Percentiles rank a stretch among this genome's conserved stretches.
These are phyloP conservation scores for Incumbomyces delicatus DNA, from an alignment of 2,329 filamentous ascomycete species.

Conservation along the genomic window DNA sequence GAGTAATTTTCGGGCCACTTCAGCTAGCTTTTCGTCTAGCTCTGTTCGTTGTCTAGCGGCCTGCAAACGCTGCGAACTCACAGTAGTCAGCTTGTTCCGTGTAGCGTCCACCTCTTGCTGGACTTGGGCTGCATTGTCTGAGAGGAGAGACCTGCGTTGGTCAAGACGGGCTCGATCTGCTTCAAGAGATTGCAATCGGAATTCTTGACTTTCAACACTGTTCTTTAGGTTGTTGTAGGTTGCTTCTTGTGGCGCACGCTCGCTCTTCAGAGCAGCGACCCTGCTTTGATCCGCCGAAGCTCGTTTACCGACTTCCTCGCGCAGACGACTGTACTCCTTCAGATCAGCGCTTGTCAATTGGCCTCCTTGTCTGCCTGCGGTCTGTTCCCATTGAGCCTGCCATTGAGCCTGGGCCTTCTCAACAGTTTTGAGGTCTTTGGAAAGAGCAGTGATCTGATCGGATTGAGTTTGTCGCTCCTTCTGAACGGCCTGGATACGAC, in stretches of 20 bases:
- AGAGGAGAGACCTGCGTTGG: slow-evolving; percentile 56
- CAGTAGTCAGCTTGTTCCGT: slow-evolving; percentile 80
- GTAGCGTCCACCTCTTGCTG: slow-evolving; percentile 71
- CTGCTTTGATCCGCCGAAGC: slow-evolving; percentile 72
- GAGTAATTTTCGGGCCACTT: slow-evolving; percentile 67
- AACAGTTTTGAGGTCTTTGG: slow-evolving; percentile 73
- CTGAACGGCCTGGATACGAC: slow-evolving; percentile 58
- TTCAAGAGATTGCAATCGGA: slow-evolving; percentile 62
- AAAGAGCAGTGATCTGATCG: slow-evolving; percentile 58
- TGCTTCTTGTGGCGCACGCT: slow-evolving; percentile 83
- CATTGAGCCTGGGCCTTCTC: slow-evolving; percentile 81
- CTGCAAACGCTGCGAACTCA: slow-evolving; percentile 73
- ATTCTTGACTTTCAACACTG: slow-evolving; percentile 71
- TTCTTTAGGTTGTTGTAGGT: slow-evolving; percentile 81
- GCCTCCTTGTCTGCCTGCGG: slow-evolving; percentile 75
- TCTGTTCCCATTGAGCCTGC: slow-evolving; percentile 76
- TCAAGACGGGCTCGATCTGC: slow-evolving; percentile 59
- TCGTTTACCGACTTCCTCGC: slow-evolving; percentile 73
- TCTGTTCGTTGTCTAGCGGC: slow-evolving; percentile 76
- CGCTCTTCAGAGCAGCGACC: slow-evolving; percentile 75
- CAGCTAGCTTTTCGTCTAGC: slow-evolving; percentile 81
- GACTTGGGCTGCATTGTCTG: slow-evolving; percentile 56
- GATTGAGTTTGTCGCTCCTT: slow-evolving; percentile 69
- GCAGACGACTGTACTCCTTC: slow-evolving; percentile 78
- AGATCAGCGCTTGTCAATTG: slow-evolving; percentile 77